A percentile compares a stretch with the other conserved stretches of the same genome.
Evolutionary conservation across 768 basidiomycete species (phyloP).

Genomic region (Kwoniella sp.): DNA sequence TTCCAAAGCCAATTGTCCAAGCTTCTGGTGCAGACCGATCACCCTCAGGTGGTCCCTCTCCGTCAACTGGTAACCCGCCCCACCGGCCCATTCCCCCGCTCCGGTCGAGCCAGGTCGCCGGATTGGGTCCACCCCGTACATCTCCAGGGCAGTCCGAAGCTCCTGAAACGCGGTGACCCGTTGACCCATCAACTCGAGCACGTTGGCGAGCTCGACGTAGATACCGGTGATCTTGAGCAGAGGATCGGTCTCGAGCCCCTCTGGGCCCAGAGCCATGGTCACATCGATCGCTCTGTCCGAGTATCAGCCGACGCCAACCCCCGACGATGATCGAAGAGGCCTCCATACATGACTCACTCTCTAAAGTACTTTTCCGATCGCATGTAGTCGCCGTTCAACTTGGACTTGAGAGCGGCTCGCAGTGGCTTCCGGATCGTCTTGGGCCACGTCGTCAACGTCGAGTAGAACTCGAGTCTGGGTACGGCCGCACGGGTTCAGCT

Average conservation of each 20-base stretch:
- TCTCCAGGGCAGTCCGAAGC: constrained; percentile 29
- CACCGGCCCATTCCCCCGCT: constrained; percentile 5
- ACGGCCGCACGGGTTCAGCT: too few relatives aligned
- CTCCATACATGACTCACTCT: constrained; percentile 36
- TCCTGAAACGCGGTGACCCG: constrained; percentile 31
- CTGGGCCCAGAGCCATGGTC: constrained; percentile 28
- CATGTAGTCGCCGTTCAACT: constrained; percentile 36
- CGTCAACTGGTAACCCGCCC: constrained; percentile 5
- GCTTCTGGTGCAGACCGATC: constrained; percentile 44
- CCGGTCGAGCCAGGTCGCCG: neutral
- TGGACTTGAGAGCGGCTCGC: constrained; percentile 43
- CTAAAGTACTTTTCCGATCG: constrained; percentile 39
- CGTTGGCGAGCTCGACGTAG: constrained; percentile 36
- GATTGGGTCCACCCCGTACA: constrained; percentile 27
- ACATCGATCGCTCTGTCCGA: constrained; percentile 32
- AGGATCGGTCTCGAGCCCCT: constrained; percentile 34
- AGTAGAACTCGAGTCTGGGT: constrained; percentile 46
- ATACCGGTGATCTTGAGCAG: constrained; percentile 46
- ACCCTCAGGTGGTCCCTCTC: constrained; percentile 36
- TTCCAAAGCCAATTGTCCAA: constrained; percentile 41
- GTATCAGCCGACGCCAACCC: neutral
- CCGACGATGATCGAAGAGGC: neutral
- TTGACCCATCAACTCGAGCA: constrained; percentile 41
- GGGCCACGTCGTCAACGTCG: constrained; percentile 43
- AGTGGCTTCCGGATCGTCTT: constrained; percentile 43